phyloP scores from a whole-genome alignment of 75 land plant genomes.

The Isoetes taiwanensis region DNA sequence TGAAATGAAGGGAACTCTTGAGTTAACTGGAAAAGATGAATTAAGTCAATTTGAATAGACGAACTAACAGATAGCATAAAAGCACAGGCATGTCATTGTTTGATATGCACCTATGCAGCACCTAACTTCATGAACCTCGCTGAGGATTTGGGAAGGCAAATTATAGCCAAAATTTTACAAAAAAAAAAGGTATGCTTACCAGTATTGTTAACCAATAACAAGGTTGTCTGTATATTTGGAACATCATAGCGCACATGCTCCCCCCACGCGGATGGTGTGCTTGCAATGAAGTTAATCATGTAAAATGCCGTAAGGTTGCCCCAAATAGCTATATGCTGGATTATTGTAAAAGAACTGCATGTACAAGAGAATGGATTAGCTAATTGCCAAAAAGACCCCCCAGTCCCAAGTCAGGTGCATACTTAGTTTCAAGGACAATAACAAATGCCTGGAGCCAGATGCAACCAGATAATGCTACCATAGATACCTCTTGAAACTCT shows the following conservation, averaged over 20 bases:
- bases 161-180: no score
- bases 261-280: constrained; percentile 46
- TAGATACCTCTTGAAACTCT: constrained; percentile 73
- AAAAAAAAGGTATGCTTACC: constrained; percentile 50
- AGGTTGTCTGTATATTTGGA: constrained; percentile 72
- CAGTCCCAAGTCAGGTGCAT: constrained; percentile 9
- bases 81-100: no score
- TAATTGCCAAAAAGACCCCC: background rate
- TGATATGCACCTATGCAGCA: no score
- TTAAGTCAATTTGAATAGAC: no score
- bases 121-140: no score
- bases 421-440: constrained; percentile 79
- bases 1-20: no score
- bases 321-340: constrained; percentile 86
- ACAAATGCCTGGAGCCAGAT: constrained; percentile 97
- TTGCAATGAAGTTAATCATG: constrained; percentile 52
- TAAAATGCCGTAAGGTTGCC: constrained; percentile 79
- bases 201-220: constrained; percentile 78
- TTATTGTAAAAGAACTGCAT: constrained; percentile 74
- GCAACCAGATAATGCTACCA: constrained; percentile 96
- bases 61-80: no score
- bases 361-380: constrained; percentile 2
- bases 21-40: no score
- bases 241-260: constrained; percentile 93
- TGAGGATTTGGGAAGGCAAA: no score